Conservation (phyloP, 495 filamentous ascomycete genomes). For the Hypoxylon fuscum region DNA sequence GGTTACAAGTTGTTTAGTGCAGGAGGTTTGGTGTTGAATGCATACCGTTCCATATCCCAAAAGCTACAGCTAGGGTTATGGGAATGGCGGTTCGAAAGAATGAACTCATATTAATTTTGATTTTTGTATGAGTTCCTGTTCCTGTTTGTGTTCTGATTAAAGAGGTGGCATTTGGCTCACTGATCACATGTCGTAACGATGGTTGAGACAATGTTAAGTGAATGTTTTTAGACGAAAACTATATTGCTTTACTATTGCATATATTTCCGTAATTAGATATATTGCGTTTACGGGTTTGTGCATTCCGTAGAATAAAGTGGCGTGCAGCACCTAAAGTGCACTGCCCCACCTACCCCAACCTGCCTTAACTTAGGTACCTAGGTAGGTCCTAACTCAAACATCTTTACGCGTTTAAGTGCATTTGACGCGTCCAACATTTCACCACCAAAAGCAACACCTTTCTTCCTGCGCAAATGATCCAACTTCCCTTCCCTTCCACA, state of each 20-base stretch:
- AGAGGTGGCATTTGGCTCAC: background rate
- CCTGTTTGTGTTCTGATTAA: background rate
- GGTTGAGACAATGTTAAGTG: too few relatives aligned
- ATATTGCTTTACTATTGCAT: too few relatives aligned
- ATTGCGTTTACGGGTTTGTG: background rate
- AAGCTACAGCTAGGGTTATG: slow-evolving; percentile 37
- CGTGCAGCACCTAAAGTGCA: background rate
- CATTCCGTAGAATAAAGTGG: slow-evolving; percentile 4
- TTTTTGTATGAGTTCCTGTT: background rate
- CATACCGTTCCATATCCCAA: slow-evolving; percentile 48
- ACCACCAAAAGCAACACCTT: slow-evolving; percentile 12
- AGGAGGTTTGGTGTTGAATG: slow-evolving; percentile 3
- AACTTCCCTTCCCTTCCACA: background rate
- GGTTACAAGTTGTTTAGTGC: background rate
- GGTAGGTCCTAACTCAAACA: too few relatives aligned
- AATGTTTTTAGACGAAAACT: too few relatives aligned
- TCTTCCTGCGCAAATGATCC: slow-evolving; percentile 37
- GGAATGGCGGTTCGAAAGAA: slow-evolving; percentile 36
- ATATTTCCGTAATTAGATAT: too few relatives aligned
- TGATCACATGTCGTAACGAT: too few relatives aligned
- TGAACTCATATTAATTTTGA: slow-evolving; percentile 37
- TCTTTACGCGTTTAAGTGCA: slow-evolving; percentile 38
- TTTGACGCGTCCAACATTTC: slow-evolving; percentile 26
- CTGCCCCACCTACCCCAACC: slow-evolving; percentile 13
- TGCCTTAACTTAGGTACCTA: background rate